Evolutionary conservation across 2,329 filamentous ascomycete genomes (phyloP).

Genomic region (Calonectria naviculata): DNA sequence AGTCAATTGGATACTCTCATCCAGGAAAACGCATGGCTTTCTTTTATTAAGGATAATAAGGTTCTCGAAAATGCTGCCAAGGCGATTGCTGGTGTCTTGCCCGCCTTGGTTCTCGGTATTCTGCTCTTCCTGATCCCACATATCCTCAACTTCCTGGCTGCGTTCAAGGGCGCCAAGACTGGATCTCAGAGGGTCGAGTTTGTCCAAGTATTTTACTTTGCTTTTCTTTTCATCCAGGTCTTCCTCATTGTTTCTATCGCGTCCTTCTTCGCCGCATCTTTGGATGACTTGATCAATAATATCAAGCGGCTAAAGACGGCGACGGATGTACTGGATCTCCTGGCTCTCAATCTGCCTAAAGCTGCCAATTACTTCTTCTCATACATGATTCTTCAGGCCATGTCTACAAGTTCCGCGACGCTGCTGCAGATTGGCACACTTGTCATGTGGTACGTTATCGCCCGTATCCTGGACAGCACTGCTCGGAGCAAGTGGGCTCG

Average conservation of each 20-base stretch:
- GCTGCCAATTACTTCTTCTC: slow-evolving; percentile 98
- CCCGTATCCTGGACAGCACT: slow-evolving; percentile 86
- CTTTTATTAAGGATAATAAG: slow-evolving; percentile 71
- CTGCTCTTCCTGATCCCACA: slow-evolving; percentile 85
- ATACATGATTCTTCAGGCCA: slow-evolving; percentile 95
- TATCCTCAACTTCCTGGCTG: slow-evolving; percentile 78
- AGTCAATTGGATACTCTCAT: slow-evolving; percentile 82
- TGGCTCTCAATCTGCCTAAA: slow-evolving; percentile 84
- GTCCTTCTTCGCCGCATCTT: slow-evolving; percentile 73
- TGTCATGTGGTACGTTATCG: slow-evolving; percentile 83
- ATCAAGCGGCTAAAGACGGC: slow-evolving; percentile 63
- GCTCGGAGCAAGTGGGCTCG: slow-evolving; percentile 84
- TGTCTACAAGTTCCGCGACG: slow-evolving; percentile 90
- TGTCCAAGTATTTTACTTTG: slow-evolving; percentile 94
- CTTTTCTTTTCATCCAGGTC: slow-evolving; percentile 93
- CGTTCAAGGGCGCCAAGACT: slow-evolving; percentile 83
- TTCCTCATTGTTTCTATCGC: slow-evolving; percentile 94
- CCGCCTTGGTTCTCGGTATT: slow-evolving; percentile 79
- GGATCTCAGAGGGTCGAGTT: slow-evolving; percentile 81
- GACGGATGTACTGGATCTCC: slow-evolving; percentile 72
- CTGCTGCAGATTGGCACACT: slow-evolving; percentile 86
- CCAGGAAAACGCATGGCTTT: slow-evolving; percentile 73
- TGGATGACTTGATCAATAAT: slow-evolving; percentile 71
- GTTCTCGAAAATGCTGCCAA: slow-evolving; percentile 71
- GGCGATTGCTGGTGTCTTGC: slow-evolving; percentile 85